These are phyloP conservation scores for Grosmannia serpens DNA, from an alignment of 2,329 filamentous ascomycete genomes.

Conservation along the genomic window DNA sequence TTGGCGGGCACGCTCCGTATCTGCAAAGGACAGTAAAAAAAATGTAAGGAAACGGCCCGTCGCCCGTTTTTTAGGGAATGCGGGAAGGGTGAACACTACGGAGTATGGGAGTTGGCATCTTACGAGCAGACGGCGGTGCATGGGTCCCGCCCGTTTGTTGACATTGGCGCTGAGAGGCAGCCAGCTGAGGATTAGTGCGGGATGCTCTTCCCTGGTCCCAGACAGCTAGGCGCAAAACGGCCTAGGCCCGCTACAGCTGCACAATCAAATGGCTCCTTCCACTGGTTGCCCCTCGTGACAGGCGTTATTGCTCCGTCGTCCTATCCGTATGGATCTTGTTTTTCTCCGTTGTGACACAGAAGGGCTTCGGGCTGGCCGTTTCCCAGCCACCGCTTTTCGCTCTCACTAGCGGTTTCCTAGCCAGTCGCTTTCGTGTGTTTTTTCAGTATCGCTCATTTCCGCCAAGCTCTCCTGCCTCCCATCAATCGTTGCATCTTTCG, in stretches of 20 bases:
- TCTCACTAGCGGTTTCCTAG: background rate
- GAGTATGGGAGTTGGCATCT: background rate
- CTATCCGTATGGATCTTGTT: background rate
- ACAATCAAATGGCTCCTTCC: conserved; percentile 1
- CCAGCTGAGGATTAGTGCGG: conserved; percentile 7
- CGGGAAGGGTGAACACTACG: background rate
- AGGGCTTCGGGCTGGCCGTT: background rate
- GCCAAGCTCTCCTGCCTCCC: too few relatives aligned
- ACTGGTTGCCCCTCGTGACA: conserved; percentile 12
- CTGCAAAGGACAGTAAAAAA: background rate
- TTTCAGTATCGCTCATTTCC: background rate
- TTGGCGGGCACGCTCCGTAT: background rate
- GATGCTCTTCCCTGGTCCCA: background rate
- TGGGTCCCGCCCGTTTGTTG: conserved; percentile 6
- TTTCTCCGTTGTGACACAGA: background rate
- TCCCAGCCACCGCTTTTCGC: conserved; percentile 1
- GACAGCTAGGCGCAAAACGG: conserved; percentile 6
- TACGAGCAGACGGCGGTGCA: background rate
- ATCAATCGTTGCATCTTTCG: too few relatives aligned
- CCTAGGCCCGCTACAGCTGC: conserved; percentile 4
- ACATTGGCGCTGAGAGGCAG: conserved; percentile 9
- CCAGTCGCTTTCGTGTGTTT: background rate
- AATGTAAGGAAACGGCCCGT: conserved; percentile 2
- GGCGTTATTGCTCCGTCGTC: background rate
- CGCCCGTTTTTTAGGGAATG: background rate